A percentile compares a stretch with the other conserved stretches of the same genome.
Conservation (phyloP, 805 yeast genomes). For the Spathaspora passalidarum region DNA sequence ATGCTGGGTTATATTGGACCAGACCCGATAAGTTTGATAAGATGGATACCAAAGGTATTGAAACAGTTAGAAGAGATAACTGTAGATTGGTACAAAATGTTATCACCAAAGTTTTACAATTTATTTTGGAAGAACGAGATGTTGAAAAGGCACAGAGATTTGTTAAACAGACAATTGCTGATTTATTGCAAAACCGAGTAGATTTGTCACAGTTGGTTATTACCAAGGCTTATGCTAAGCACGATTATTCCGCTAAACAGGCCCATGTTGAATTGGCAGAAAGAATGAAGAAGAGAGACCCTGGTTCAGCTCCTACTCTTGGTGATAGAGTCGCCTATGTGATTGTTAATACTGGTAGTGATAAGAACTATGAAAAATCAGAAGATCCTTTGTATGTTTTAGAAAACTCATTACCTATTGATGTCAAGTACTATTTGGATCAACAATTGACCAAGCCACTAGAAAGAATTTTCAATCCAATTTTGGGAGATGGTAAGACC, state of each 20-base stretch:
- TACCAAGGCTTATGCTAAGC: conserved; percentile 84
- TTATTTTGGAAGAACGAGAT: conserved; percentile 82
- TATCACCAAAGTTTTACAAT: conserved; percentile 83
- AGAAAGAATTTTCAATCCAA: conserved; percentile 91
- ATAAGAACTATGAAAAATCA: conserved; percentile 90
- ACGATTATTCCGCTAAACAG: conserved; percentile 93
- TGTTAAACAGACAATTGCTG: conserved; percentile 86
- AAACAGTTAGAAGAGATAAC: conserved; percentile 96
- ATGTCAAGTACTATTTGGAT: conserved; percentile 88
- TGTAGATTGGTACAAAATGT: conserved; percentile 94
- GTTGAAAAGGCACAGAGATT: conserved; percentile 80
- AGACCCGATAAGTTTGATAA: conserved; percentile 88
- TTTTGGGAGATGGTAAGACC: conserved; percentile 81
- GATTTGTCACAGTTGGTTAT: conserved; percentile 93
- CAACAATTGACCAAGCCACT: conserved; percentile 92
- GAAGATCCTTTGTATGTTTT: conserved; percentile 94
- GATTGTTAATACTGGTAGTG: conserved; percentile 72
- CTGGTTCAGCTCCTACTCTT: conserved; percentile 94
- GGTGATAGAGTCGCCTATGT: conserved; percentile 99
- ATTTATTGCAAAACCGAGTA: conserved; percentile 82
- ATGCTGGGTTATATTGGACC: conserved; percentile 98
- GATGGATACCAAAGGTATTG: conserved; percentile 98
- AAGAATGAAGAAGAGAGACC: conserved; percentile 92
- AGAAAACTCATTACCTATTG: conserved; percentile 90
- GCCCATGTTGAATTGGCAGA: conserved; percentile 97